Evolutionary conservation across 306 rosid genomes (phyloP), one percentile per base, ranked within the genome.

Genomic region (Prunus mongolica): DNA sequence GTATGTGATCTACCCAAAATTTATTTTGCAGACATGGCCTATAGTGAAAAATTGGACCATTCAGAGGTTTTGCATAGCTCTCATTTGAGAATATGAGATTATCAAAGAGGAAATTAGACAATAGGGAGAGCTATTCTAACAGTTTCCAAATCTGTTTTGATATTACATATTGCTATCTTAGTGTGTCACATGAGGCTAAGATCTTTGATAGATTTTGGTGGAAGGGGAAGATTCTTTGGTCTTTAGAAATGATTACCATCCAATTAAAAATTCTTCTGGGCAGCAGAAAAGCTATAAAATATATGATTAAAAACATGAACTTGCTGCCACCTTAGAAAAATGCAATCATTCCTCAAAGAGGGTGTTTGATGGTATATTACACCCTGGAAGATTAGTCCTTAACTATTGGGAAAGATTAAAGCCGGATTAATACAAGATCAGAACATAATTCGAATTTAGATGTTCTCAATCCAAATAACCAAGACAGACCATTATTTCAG

Each of bases 281-380:
- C 12, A 72, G 18, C 12, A 15, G 51, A 8, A 24, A 55, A 56
- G 41, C 20, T 19, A 34, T 71, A 25, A 44, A 38, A 60, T 5
- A 30, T 62, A 72, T 72, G 27, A 73, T 72, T 56, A 47, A 73
- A 44, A 73, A 24, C 67, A 12, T 22, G 24, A 22, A 47, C 66
- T 20, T 56, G 54, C 51, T 34, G 41, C 51, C 38, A 56, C 38
- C 11, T 15, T 22, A 58, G 67, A 60, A 58, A 45, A 73, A 58
- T 58, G 19, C 57, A 41, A 73, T 73, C 67, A 72, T 44, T 58
- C 50, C 24, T 58, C 24, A 27, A 7, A 38, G 44, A 38, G 44
- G 44, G 44, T 38, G 44, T 38, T 38, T 38, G 28, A 20, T 20
- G 63, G 63, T 11, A 57, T 22, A 38, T 38, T 56, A 57, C 67